Evolutionary conservation across 2,329 filamentous ascomycete genomes (phyloP).

Genomic region (Penicillium olsonii): DNA sequence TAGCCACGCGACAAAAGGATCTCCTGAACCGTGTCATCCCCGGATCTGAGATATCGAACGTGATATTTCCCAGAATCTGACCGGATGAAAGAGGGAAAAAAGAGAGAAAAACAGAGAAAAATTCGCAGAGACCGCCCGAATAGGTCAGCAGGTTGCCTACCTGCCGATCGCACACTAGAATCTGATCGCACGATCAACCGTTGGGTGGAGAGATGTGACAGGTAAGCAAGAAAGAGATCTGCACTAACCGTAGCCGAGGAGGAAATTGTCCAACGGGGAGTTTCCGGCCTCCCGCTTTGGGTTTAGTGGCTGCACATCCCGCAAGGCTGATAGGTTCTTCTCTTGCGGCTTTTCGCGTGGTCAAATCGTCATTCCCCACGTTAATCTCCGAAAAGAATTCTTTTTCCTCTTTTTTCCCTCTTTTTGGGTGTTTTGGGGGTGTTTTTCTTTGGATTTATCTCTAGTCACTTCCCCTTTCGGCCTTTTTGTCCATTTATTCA

Average conservation of each 20-base stretch:
- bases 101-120: no score
- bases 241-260: constrained; percentile 29
- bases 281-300: constrained; percentile 26
- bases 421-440: no score
- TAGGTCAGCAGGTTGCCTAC: not conserved
- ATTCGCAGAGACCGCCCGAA: no score
- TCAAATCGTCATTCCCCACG: constrained; percentile 21
- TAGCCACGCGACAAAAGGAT: constrained; percentile 20
- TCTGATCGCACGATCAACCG: constrained; percentile 37
- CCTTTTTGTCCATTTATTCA: no score
- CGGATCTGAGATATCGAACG: not conserved
- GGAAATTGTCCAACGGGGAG: constrained; percentile 20
- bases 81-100: no score
- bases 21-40: constrained; percentile 13
- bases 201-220: constrained; percentile 41
- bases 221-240: constrained; percentile 28
- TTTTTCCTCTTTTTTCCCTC: not conserved
- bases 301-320: constrained; percentile 15
- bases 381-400: constrained; percentile 21
- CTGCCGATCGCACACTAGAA: constrained; percentile 20
- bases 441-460: no score
- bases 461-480: no score
- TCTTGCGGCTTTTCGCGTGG: constrained; percentile 13
- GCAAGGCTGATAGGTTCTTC: constrained; percentile 6
- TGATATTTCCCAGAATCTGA: no score